Percentiles rank a stretch among this genome's conserved stretches.
Conservation (phyloP, 495 filamentous ascomycete genomes). For the Neurospora africana region DNA sequence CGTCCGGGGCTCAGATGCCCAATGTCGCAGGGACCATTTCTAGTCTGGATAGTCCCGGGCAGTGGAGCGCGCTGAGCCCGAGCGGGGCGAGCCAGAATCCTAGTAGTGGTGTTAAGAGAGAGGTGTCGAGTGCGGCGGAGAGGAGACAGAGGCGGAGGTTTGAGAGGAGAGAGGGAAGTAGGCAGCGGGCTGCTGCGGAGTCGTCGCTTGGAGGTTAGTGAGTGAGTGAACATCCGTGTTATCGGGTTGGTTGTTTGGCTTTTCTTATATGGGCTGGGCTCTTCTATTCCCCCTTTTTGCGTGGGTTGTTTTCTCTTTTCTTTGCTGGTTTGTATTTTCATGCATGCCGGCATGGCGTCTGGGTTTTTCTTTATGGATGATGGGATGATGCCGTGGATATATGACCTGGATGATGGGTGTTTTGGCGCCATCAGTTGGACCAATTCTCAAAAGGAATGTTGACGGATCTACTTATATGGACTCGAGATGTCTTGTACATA, state of each 20-base stretch:
- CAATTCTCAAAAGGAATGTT: not conserved
- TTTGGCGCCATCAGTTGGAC: not conserved
- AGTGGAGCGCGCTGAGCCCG: conserved; percentile 26
- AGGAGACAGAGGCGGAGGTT: conserved; percentile 35
- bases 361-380: not conserved
- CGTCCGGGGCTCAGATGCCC: conserved; percentile 21
- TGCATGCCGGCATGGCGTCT: not conserved
- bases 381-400: not conserved
- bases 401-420: not conserved
- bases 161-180: conserved; percentile 35
- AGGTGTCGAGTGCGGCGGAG: conserved; percentile 22
- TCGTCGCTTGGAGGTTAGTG: not conserved
- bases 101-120: not conserved
- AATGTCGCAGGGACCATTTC: conserved; percentile 28
- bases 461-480: not conserved
- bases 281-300: not conserved
- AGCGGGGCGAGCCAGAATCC: conserved; percentile 15
- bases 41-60: conserved; percentile 25
- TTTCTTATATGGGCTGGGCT: not conserved
- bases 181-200: conserved; percentile 16
- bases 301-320: not conserved
- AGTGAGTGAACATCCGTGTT: not conserved
- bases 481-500: not conserved
- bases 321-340: not conserved
- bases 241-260: not conserved